A percentile compares a stretch with the other conserved stretches of the same genome.
These are phyloP conservation scores for Colletotrichum cereale DNA, from an alignment of 2,329 filamentous ascomycete genomes.

Conservation along the genomic window DNA sequence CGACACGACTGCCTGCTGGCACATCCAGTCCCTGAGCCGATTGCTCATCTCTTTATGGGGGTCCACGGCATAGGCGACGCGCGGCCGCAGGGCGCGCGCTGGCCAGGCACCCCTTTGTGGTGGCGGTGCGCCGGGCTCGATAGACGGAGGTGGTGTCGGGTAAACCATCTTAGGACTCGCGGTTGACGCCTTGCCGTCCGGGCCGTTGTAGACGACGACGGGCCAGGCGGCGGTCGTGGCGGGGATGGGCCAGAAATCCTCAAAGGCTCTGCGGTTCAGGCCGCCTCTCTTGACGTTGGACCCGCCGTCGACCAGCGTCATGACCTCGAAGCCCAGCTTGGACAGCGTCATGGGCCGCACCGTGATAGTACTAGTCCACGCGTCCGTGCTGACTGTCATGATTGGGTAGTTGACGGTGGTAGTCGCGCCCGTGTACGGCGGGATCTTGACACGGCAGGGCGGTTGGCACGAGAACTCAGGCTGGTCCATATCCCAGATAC, in stretches of 20 bases:
- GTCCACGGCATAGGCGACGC: not conserved
- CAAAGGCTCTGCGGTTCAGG: slow-evolving; percentile 34
- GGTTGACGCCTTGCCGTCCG: slow-evolving; percentile 38
- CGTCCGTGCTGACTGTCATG: slow-evolving; percentile 47
- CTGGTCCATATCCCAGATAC: slow-evolving; percentile 48
- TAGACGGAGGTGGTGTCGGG: slow-evolving; percentile 41
- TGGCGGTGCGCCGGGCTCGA: slow-evolving; percentile 38
- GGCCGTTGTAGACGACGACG: slow-evolving; percentile 40
- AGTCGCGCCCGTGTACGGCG: slow-evolving; percentile 46
- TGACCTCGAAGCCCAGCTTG: slow-evolving; percentile 43
- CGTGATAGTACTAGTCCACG: slow-evolving; percentile 50
- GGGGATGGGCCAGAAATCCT: slow-evolving; percentile 39
- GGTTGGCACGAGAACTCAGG: slow-evolving; percentile 46
- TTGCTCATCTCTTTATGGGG: slow-evolving; percentile 14
- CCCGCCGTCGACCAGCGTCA: slow-evolving; percentile 40
- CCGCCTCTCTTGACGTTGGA: slow-evolving; percentile 5
- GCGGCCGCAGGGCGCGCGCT: slow-evolving; percentile 7
- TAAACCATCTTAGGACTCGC: slow-evolving; percentile 38
- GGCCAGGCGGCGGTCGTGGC: slow-evolving; percentile 45
- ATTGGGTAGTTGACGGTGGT: slow-evolving; percentile 48
- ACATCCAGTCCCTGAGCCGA: not conserved
- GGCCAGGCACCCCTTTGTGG: slow-evolving; percentile 41
- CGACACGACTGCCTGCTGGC: not conserved
- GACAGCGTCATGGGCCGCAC: slow-evolving; percentile 46
- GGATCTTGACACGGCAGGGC: slow-evolving; percentile 47